Conservation (phyloP, 495 filamentous ascomycete species). For the Pseudomonodictys pantanalensis region DNA sequence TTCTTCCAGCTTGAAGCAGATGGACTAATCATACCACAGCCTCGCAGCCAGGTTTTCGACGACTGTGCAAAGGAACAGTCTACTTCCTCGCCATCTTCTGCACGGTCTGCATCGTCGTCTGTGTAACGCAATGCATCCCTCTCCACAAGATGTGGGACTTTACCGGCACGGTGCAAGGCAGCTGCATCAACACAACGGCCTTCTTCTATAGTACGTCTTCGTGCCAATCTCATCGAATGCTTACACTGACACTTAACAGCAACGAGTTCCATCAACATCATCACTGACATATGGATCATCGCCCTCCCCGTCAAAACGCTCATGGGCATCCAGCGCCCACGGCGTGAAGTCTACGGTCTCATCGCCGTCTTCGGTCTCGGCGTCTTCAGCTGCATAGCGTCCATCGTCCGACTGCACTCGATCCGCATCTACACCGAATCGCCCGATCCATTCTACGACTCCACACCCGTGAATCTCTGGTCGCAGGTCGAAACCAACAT, state of each 20-base stretch:
- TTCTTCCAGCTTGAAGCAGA: not conserved
- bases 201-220: conserved; percentile 50
- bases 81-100: conserved; percentile 43
- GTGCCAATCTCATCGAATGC: not conserved
- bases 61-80: conserved; percentile 38
- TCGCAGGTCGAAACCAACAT: conserved; percentile 48
- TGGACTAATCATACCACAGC: not conserved
- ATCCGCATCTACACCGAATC: conserved; percentile 37
- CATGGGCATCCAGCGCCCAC: conserved; percentile 44
- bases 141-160: conserved; percentile 49
- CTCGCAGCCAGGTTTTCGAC: conserved; percentile 11
- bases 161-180: conserved; percentile 35
- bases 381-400: conserved; percentile 43
- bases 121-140: conserved; percentile 48
- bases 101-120: conserved; percentile 40
- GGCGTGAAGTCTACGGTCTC: conserved; percentile 47
- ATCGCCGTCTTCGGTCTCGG: conserved; percentile 52
- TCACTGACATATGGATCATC: conserved; percentile 54
- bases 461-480: conserved; percentile 48
- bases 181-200: conserved; percentile 50
- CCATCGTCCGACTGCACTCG: conserved; percentile 48
- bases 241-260: conserved; percentile 22
- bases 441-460: conserved; percentile 38
- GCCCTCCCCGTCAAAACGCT: conserved; percentile 50
- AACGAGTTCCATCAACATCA: conserved; percentile 52